A percentile compares a stretch with the other conserved stretches of the same genome.
Evolutionary conservation across 345 rosid species (phyloP).

Genomic region (Salix exigua): DNA sequence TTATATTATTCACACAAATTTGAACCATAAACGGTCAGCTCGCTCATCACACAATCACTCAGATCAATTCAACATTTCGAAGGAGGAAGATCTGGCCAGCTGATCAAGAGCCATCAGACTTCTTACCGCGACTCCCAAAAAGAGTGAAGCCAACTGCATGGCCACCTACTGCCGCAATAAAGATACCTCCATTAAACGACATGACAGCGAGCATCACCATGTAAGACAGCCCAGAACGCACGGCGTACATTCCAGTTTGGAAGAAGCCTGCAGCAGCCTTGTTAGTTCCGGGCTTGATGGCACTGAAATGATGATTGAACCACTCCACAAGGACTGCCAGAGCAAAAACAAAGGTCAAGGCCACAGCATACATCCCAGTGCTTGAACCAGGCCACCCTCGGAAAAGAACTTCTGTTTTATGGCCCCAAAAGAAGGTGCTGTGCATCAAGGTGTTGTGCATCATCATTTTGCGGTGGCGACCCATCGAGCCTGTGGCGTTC

Average conservation of each 20-base stretch:
- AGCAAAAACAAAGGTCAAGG: constrained; percentile 53
- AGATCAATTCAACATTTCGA: constrained; percentile 5
- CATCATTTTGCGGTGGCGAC: constrained; percentile 13
- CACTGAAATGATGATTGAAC: constrained; percentile 37
- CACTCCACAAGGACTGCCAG: constrained; percentile 60
- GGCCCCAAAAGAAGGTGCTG: constrained; percentile 61
- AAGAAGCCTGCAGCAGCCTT: constrained; percentile 50
- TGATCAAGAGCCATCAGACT: constrained; percentile 23
- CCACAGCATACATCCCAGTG: constrained; percentile 60
- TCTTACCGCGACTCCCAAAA: constrained; percentile 52
- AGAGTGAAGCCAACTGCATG: constrained; percentile 67
- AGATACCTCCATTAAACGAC: constrained; percentile 78
- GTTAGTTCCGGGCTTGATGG: constrained; percentile 46
- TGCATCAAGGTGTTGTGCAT: constrained; percentile 28
- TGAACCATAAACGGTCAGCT: too few relatives aligned
- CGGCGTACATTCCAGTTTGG: constrained; percentile 43
- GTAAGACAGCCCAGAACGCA: constrained; percentile 55
- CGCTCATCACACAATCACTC: too few relatives aligned
- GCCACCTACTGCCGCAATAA: constrained; percentile 59
- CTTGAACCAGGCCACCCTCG: constrained; percentile 70
- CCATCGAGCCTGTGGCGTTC: constrained; percentile 15
- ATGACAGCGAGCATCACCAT: constrained; percentile 79
- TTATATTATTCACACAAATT: neutral
- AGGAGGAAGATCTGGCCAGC: constrained; percentile 10
- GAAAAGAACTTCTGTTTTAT: constrained; percentile 54